Evolutionary conservation across 2,329 filamentous ascomycete species (phyloP).

Genomic region (Alternaria sp.): DNA sequence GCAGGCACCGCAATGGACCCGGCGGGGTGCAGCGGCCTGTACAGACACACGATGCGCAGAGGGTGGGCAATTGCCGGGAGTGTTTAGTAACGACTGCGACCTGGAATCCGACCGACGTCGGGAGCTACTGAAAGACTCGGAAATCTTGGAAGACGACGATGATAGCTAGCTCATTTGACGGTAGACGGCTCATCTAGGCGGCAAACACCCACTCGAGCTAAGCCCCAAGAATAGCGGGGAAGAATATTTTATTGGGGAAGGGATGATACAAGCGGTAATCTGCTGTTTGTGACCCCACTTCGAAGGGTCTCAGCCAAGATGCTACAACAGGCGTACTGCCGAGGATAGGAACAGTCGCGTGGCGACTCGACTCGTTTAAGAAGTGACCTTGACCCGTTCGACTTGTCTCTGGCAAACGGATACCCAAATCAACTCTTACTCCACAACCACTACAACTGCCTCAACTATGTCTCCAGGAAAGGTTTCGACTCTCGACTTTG

Average conservation of each 20-base stretch:
- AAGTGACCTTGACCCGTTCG: not conserved
- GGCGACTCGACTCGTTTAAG: slow-evolving; percentile 6
- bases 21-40: not conserved
- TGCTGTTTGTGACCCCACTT: not conserved
- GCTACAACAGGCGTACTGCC: not conserved
- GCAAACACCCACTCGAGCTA: not conserved
- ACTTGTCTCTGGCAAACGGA: not conserved
- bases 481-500: slow-evolving; percentile 47
- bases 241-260: not conserved
- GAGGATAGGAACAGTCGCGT: not conserved
- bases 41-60: not conserved
- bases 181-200: not conserved
- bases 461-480: slow-evolving; percentile 55
- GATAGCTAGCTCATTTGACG: not conserved
- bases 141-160: not conserved
- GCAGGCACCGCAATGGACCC: not conserved
- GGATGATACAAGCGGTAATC: not conserved
- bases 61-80: not conserved
- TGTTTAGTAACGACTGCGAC: not conserved
- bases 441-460: not conserved
- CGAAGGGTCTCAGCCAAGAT: slow-evolving; percentile 10
- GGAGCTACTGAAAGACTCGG: not conserved
- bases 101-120: not conserved
- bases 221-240: not conserved
- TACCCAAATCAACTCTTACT: not conserved